These are phyloP conservation scores for Neurospora sublineolata DNA, from an alignment of 495 filamentous ascomycete species.

Conservation along the genomic window DNA sequence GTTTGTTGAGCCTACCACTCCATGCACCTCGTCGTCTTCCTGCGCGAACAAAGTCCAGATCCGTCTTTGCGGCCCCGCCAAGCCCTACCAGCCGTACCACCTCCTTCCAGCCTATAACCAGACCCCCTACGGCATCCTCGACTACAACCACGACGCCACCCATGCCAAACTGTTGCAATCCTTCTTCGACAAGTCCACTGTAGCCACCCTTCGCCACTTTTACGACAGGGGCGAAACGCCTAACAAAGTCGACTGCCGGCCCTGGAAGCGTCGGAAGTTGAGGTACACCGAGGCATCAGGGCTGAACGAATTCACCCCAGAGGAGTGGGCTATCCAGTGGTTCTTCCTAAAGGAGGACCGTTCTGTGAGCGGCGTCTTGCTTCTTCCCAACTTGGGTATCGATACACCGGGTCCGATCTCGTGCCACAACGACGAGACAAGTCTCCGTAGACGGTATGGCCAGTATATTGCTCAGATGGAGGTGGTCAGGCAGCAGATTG, in stretches of 20 bases:
- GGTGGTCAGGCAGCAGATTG: background rate
- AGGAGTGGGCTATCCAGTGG: background rate
- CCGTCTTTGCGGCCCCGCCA: background rate
- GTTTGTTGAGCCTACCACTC: background rate
- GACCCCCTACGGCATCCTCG: background rate
- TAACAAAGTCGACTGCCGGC: background rate
- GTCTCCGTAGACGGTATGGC: background rate
- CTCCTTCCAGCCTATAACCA: background rate
- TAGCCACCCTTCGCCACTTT: background rate
- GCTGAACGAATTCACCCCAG: background rate
- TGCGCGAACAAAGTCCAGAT: background rate
- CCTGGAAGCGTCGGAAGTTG: background rate
- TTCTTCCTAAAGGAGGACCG: background rate
- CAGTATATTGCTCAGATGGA: background rate
- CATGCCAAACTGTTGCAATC: background rate
- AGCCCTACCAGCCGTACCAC: background rate
- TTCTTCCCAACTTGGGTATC: background rate
- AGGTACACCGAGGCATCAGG: background rate
- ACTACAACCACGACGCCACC: background rate
- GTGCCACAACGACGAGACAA: background rate
- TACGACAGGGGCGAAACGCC: background rate
- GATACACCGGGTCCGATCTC: background rate
- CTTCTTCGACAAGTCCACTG: background rate
- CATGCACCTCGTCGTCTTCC: background rate
- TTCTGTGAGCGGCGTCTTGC: background rate